A percentile compares a stretch with the other conserved stretches of the same genome.
Conservation (phyloP, 306 rosid genomes). For the Quillaja saponaria region DNA sequence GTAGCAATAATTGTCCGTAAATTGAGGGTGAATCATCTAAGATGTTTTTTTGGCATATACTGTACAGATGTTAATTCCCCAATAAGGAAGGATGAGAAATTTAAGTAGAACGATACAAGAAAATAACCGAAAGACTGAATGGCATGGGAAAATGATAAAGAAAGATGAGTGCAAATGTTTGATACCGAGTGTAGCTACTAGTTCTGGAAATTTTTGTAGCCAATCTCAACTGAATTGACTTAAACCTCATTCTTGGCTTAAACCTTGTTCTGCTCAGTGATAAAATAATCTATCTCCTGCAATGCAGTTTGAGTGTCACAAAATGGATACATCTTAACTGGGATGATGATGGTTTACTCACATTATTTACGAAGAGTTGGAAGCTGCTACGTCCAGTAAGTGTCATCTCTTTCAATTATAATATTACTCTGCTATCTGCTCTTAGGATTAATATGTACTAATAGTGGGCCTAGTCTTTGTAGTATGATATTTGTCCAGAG, state of each 20-base stretch:
- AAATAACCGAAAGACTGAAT: too few relatives aligned
- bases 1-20: too few relatives aligned
- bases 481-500: not conserved
- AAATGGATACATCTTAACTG: slow-evolving; percentile 98
- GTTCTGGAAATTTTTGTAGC: too few relatives aligned
- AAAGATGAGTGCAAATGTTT: too few relatives aligned
- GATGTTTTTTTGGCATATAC: too few relatives aligned
- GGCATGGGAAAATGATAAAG: too few relatives aligned
- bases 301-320: slow-evolving; percentile 80
- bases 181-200: too few relatives aligned
- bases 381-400: slow-evolving; percentile 75
- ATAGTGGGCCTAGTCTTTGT: not conserved
- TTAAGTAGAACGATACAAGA: too few relatives aligned
- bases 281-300: too few relatives aligned
- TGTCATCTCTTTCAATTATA: slow-evolving; percentile 11
- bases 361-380: slow-evolving; percentile 79
- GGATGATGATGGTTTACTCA: slow-evolving; percentile 88
- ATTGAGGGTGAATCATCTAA: too few relatives aligned
- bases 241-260: slow-evolving; percentile 6
- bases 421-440: slow-evolving; percentile 8
- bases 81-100: too few relatives aligned
- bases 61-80: too few relatives aligned
- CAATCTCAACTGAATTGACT: not conserved
- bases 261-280: slow-evolving; percentile 14
- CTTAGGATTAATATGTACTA: not conserved